A percentile compares a stretch with the other conserved stretches of the same genome.
phyloP scores from a whole-genome alignment of 2,329 filamentous ascomycete genomes.

The Penicillium sp. region DNA sequence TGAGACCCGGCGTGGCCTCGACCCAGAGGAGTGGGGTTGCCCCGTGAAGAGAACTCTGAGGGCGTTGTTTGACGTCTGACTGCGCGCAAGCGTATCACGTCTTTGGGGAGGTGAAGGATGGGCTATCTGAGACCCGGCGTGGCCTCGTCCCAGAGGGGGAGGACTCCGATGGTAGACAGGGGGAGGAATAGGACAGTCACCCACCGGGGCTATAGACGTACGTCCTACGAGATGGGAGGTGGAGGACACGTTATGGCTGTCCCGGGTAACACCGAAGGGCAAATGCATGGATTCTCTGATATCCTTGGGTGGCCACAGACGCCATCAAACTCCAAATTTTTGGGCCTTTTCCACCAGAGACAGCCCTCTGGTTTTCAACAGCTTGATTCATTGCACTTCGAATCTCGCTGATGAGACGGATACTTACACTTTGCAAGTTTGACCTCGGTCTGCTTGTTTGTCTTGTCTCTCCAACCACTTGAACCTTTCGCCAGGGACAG shows the following conservation, averaged over 20 bases:
- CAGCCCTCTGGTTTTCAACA: neutral
- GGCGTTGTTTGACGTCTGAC: neutral
- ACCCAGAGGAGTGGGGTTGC: neutral
- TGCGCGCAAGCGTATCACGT: neutral
- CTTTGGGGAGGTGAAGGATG: neutral
- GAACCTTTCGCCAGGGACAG: neutral
- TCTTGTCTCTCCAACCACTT: neutral
- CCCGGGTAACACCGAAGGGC: neutral
- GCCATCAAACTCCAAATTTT: neutral
- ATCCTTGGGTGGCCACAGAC: neutral
- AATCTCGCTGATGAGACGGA: neutral
- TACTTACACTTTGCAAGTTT: neutral
- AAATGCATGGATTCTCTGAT: neutral
- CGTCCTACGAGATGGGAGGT: neutral
- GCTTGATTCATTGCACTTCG: neutral
- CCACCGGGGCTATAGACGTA: neutral
- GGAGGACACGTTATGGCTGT: neutral
- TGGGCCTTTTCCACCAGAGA: neutral
- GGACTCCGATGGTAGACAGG: neutral
- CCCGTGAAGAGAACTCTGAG: neutral
- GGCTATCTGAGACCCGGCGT: neutral
- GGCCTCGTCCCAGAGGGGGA: neutral
- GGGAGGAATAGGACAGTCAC: neutral
- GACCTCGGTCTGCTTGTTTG: neutral
- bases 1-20: no score